These are phyloP conservation scores for Echites panduratus DNA, from an alignment of 257 asterid genomes.

Conservation along the genomic window DNA sequence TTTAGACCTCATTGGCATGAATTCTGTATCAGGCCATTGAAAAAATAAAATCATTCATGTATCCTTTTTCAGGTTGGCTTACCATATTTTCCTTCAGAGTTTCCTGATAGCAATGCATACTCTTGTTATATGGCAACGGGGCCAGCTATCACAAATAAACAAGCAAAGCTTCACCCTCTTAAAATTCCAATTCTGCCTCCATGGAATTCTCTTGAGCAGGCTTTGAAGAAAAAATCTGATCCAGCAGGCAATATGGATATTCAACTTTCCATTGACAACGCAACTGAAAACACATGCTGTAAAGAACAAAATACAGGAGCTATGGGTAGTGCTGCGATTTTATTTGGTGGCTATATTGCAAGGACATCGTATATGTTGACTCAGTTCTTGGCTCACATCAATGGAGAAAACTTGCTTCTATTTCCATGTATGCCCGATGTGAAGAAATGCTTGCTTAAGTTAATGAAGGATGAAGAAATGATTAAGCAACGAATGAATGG, in stretches of 20 bases:
- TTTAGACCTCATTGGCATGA: neutral
- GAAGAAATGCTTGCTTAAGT: constrained; percentile 34
- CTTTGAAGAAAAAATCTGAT: constrained; percentile 18
- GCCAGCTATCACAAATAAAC: constrained; percentile 34
- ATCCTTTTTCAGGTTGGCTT: constrained; percentile 55
- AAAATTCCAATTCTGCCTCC: constrained; percentile 59
- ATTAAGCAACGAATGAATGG: constrained; percentile 23
- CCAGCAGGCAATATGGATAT: constrained; percentile 16
- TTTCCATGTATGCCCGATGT: constrained; percentile 42
- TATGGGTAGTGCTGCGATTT: constrained; percentile 18
- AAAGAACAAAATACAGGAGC: constrained; percentile 18
- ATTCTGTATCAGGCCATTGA: neutral
- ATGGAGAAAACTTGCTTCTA: constrained; percentile 36
- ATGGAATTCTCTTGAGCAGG: constrained; percentile 53
- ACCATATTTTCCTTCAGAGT: constrained; percentile 71
- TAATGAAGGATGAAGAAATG: constrained; percentile 41
- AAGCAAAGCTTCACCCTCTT: constrained; percentile 35
- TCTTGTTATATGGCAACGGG: constrained; percentile 46
- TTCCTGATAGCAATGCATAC: constrained; percentile 76
- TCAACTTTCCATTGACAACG: constrained; percentile 21
- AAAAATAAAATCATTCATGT: neutral
- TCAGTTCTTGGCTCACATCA: constrained; percentile 27
- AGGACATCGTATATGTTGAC: constrained; percentile 58
- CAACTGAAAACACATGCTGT: constrained; percentile 11
- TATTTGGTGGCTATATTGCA: constrained; percentile 48